Conservation (phyloP, 2,329 filamentous ascomycete species). For the Escovopsis weberi region DNA sequence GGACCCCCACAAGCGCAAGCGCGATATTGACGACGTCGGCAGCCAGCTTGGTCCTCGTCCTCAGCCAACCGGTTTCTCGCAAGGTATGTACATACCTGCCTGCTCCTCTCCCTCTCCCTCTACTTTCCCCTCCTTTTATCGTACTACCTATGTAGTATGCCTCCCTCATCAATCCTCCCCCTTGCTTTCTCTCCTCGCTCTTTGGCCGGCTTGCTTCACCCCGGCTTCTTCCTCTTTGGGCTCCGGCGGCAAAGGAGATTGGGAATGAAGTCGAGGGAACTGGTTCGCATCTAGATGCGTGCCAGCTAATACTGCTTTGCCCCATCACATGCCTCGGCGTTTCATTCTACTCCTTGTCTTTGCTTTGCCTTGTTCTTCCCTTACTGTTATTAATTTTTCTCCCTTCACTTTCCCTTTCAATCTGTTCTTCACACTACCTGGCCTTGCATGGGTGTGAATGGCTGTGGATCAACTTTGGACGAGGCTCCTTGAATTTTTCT, state of each 20-base stretch:
- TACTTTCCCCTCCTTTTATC: background rate
- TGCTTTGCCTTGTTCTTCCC: background rate
- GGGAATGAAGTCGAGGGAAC: no score
- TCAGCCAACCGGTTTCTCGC: slow-evolving; percentile 29
- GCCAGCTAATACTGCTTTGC: no score
- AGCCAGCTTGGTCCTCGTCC: slow-evolving; percentile 22
- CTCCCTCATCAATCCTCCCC: background rate
- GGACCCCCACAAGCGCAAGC: slow-evolving; percentile 33
- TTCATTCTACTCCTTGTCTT: background rate
- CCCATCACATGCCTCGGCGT: no score
- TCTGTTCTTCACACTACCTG: no score
- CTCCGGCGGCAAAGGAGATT: no score
- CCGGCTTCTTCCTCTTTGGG: background rate
- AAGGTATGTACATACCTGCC: slow-evolving; percentile 25
- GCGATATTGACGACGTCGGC: slow-evolving; percentile 30
- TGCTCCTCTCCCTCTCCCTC: background rate
- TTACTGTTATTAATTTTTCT: background rate
- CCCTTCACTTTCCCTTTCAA: no score
- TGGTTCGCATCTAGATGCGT: no score
- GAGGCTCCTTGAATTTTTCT: no score
- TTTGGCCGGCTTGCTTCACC: background rate
- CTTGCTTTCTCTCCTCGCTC: background rate
- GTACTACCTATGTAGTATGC: background rate
- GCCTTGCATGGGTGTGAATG: no score
- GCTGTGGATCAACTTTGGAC: no score